These are phyloP conservation scores for Cucumis cinereus DNA, from an alignment of 306 rosid species.

Conservation along the genomic window DNA sequence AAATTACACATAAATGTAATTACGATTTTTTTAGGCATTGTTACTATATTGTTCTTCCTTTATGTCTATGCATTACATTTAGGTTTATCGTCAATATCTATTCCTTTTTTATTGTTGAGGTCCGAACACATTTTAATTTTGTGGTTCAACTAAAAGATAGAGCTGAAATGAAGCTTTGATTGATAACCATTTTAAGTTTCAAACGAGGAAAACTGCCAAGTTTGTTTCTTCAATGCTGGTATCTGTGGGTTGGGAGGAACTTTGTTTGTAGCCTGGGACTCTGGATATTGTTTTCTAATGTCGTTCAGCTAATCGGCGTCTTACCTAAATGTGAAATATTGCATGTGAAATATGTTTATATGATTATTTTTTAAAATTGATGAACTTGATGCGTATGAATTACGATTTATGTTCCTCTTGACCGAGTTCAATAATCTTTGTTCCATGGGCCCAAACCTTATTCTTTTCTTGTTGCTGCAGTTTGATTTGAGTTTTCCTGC, in stretches of 20 bases:
- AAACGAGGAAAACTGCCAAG: not conserved
- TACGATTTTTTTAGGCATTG: not conserved
- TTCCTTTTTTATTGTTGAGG: not conserved
- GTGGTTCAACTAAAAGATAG: not conserved
- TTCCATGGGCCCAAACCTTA: not conserved
- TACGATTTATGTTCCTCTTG: not conserved
- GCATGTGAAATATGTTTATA: not conserved
- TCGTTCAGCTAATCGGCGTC: not conserved
- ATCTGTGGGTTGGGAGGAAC: not conserved
- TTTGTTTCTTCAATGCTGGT: not conserved
- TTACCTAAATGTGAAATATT: not conserved
- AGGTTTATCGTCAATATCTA: not conserved
- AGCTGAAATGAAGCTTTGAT: not conserved
- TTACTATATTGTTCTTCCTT: not conserved
- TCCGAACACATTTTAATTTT: not conserved
- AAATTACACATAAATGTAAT: conserved; percentile 59
- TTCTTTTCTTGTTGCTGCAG: conserved; percentile 38
- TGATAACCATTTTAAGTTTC: not conserved
- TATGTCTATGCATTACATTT: not conserved
- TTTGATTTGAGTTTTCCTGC: conserved; percentile 88
- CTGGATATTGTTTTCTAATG: not conserved
- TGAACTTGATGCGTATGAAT: not conserved
- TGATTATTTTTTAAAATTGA: not conserved
- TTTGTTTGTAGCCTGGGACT: not conserved
- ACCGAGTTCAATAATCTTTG: not conserved